A percentile compares a stretch with the other conserved stretches of the same genome.
These are phyloP conservation scores for Parafenestella ontariensis DNA, from an alignment of 2,329 filamentous ascomycete species.

Conservation along the genomic window DNA sequence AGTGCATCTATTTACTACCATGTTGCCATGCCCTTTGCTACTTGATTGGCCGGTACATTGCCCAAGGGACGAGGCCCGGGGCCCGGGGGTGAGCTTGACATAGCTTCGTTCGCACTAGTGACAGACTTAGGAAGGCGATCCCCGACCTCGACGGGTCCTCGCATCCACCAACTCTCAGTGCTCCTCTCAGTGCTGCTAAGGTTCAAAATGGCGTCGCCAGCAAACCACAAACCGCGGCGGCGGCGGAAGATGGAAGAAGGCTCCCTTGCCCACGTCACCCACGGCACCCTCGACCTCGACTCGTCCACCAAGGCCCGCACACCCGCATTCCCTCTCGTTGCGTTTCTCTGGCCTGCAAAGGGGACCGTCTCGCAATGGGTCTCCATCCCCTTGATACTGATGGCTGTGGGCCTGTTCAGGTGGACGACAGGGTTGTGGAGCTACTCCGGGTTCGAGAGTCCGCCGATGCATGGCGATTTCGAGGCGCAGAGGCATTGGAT, in stretches of 20 bases:
- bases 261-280: conserved; percentile 47
- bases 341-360: conserved; percentile 93
- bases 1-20: too few species aligned
- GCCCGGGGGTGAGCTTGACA: too few species aligned
- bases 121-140: conserved; percentile 4
- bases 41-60: too few species aligned
- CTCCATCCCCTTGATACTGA: conserved; percentile 83
- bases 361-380: conserved; percentile 90
- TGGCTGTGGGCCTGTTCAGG: conserved; percentile 88
- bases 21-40: too few species aligned
- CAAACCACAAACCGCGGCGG: conserved; percentile 52
- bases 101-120: background rate
- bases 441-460: conserved; percentile 85
- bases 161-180: background rate
- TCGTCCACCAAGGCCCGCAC: conserved; percentile 53
- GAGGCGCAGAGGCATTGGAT: conserved; percentile 99
- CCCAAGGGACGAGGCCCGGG: too few species aligned
- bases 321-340: conserved; percentile 87
- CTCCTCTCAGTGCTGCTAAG: background rate
- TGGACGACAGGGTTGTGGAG: conserved; percentile 94
- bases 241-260: conserved; percentile 53
- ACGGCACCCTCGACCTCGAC: conserved; percentile 55
- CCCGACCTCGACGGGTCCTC: conserved; percentile 13
- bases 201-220: conserved; percentile 40
- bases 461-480: conserved; percentile 95